Conservation (phyloP, 495 filamentous ascomycete genomes). For the Neurospora sp. region DNA sequence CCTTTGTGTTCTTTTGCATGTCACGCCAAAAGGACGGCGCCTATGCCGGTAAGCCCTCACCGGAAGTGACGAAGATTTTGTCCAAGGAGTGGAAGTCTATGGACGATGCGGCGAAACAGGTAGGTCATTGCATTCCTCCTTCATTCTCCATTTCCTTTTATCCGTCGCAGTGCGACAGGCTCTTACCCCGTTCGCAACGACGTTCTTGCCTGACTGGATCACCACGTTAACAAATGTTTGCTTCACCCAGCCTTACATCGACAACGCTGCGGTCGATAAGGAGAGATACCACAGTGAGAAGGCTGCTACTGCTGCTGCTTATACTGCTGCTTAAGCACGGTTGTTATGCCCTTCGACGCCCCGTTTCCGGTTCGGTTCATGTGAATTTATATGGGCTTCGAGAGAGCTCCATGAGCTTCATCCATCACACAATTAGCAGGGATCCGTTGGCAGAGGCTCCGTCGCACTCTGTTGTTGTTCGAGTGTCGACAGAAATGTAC, state of each 20-base stretch:
- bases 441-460: not conserved
- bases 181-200: not conserved
- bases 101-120: conserved; percentile 38
- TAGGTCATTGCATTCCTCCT: conserved; percentile 13
- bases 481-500: not conserved
- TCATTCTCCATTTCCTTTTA: not conserved
- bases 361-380: not conserved
- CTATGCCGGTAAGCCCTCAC: conserved; percentile 22
- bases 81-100: conserved; percentile 46
- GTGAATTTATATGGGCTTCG: not conserved
- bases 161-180: not conserved
- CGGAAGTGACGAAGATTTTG: conserved; percentile 24
- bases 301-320: not conserved
- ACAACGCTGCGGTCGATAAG: conserved; percentile 6
- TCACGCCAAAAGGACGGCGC: conserved; percentile 41
- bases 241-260: conserved; percentile 16
- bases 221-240: conserved; percentile 8
- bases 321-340: not conserved
- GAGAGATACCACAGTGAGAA: conserved; percentile 15
- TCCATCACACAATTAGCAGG: not conserved
- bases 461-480: not conserved
- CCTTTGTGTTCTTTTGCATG: conserved; percentile 37
- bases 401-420: not conserved
- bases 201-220: not conserved
- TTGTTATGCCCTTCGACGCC: not conserved